Base-by-base conservation (phyloP, 306 rosid species). In the Pueraria montana region DNA sequence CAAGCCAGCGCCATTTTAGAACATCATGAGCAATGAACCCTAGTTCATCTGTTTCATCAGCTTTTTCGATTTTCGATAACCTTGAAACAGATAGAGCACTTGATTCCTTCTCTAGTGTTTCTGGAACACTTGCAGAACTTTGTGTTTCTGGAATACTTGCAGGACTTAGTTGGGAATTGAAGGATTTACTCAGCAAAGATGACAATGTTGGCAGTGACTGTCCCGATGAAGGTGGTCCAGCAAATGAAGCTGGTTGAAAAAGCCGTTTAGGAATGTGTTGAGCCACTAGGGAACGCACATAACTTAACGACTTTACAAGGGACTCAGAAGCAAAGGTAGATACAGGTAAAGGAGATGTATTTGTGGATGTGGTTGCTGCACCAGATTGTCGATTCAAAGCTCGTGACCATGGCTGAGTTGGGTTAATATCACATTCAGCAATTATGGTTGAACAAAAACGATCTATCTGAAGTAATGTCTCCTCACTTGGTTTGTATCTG, bases 1-100 rank as follows among this genome's bases (percentile, higher is more conserved):
- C 94, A 48, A 90, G 93, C 99, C 99, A 96, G 79, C 98, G 98
- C 99, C 99, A 96, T 77, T 94, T 90, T 52, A 96, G 86, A 85
- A 90, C 94, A 78, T 96, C 99, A 64, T 79, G 80, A 64, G 99
- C 92, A 84, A 92, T 84, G 88, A 89, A 92, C 79, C 86, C 91
- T 77, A 78, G 76, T 88, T 96, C 92, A n/a, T 89, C 92, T 24
- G 71, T 85, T 87, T 91, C 95, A 80, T 90, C 94, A 87, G 77
- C 80, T 74, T 81, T 89, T 84, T 90, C 97, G 1, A 84, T 79
- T 72, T 89, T 94, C 30, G 97, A 90, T 76, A 91, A 84, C 91
- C 89, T 94, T 40, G 93, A 91, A 82, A 55, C 79, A 83, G 97
- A 89, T 80, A 80, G 80, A 80, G 82, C 52, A 26, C 89, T 76